phyloP scores from a whole-genome alignment of 2,329 filamentous ascomycete species.

The Pyrenochaeta sp. region DNA sequence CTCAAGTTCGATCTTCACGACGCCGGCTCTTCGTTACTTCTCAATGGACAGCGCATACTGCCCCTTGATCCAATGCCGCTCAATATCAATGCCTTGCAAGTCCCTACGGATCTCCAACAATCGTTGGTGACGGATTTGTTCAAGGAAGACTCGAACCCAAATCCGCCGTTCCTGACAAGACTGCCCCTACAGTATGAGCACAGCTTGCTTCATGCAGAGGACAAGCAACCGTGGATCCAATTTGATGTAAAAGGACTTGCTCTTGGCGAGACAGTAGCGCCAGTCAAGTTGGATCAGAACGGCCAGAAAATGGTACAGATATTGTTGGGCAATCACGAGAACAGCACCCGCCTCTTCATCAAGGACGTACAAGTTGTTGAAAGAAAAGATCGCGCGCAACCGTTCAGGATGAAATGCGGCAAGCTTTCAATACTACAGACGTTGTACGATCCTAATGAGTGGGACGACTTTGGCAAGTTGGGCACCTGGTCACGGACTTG shows the following conservation, averaged over 20 bases:
- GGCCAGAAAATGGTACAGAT: conserved; percentile 38
- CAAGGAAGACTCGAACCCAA: conserved; percentile 8
- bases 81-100: conserved; percentile 30
- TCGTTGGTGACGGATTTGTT: conserved; percentile 16
- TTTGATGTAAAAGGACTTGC: conserved; percentile 35
- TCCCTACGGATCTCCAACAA: conserved; percentile 22
- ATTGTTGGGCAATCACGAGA: conserved; percentile 17
- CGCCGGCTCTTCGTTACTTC: conserved; percentile 14
- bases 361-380: conserved; percentile 33
- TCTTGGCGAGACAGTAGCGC: conserved; percentile 4
- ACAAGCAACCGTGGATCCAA: conserved; percentile 29
- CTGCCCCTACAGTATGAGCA: conserved; percentile 38
- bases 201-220: conserved; percentile 23
- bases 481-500: conserved; percentile 28
- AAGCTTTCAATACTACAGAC: conserved; percentile 33
- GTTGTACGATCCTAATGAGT: conserved; percentile 33
- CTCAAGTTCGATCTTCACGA: conserved; percentile 32
- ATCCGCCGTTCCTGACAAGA: conserved; percentile 16
- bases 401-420: conserved; percentile 38
- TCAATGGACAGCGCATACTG: conserved; percentile 32
- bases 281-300: conserved; percentile 17
- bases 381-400: conserved; percentile 21
- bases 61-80: conserved; percentile 32
- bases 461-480: conserved; percentile 39
- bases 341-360: conserved; percentile 20